These are phyloP conservation scores for Capillidium heterosporum DNA, from an alignment of 371 early-diverging fungal species.

Conservation along the genomic window DNA sequence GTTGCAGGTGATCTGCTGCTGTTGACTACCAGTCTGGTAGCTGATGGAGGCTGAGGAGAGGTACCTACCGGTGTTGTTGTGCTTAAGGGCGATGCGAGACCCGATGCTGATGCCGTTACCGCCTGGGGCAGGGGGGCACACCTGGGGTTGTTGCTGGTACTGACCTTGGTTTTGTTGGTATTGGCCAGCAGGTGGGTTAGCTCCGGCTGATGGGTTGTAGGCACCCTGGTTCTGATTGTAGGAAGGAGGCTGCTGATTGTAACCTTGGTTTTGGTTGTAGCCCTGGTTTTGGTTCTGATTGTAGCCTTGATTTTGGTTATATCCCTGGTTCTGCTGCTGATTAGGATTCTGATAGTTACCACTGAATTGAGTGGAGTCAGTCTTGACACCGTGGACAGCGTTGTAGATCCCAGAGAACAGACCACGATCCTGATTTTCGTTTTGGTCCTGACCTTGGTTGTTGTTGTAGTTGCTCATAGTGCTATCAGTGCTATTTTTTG, in stretches of 20 bases:
- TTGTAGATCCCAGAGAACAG: neutral
- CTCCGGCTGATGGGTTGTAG: slow-evolving; percentile 1
- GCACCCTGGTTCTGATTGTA: slow-evolving; percentile 1
- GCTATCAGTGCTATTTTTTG: neutral
- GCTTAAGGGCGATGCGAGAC: slow-evolving; percentile 26
- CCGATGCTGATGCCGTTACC: slow-evolving; percentile 7
- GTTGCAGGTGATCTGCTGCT: slow-evolving; percentile 13
- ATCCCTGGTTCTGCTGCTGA: slow-evolving; percentile 2
- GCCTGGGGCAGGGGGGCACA: neutral
- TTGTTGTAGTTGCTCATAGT: neutral
- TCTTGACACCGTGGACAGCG: neutral
- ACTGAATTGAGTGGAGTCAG: neutral
- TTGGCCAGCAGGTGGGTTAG: neutral
- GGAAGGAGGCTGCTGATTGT: neutral
- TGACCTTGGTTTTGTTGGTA: neutral
- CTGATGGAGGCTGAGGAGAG: slow-evolving; percentile 16
- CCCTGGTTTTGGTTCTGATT: neutral
- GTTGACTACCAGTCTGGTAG: slow-evolving; percentile 25
- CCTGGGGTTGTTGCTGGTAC: neutral
- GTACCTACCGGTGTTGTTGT: slow-evolving; percentile 29
- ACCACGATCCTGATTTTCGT: slow-evolving; percentile 1
- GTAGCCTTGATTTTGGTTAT: neutral
- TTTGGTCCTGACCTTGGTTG: neutral
- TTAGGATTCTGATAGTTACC: slow-evolving; percentile 5
- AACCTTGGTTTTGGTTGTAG: neutral